phyloP scores from a whole-genome alignment of 805 yeast species.

The Diddensiella transvaalensis region DNA sequence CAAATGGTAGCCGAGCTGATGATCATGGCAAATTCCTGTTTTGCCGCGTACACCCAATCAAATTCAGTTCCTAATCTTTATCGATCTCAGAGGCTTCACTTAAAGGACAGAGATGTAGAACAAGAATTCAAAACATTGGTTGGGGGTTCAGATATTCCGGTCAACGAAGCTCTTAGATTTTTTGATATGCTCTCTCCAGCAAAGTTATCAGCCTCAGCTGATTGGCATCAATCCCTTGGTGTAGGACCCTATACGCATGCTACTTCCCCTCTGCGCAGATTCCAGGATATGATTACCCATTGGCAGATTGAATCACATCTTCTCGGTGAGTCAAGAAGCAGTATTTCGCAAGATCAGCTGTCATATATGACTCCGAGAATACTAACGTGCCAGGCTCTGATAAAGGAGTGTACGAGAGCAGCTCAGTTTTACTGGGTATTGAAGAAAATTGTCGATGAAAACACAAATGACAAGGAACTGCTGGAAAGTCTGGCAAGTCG shows the following conservation, averaged over 20 bases:
- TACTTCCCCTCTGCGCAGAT: conserved; percentile 87
- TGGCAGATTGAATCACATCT: conserved; percentile 60
- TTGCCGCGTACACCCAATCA: conserved; percentile 26
- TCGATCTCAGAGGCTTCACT: conserved; percentile 27
- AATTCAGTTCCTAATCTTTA: conserved; percentile 28
- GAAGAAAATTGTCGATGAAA: conserved; percentile 11
- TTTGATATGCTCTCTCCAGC: conserved; percentile 52
- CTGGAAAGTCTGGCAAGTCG: neutral
- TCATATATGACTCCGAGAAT: conserved; percentile 12
- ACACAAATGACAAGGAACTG: neutral
- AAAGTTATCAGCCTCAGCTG: conserved; percentile 43
- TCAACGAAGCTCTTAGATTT: conserved; percentile 35
- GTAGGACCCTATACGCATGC: conserved; percentile 61
- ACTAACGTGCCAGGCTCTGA: conserved; percentile 13
- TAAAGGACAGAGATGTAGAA: conserved; percentile 27
- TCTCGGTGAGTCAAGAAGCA: conserved; percentile 17
- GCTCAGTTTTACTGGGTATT: conserved; percentile 20
- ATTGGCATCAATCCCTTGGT: conserved; percentile 61
- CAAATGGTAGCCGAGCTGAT: conserved; percentile 76
- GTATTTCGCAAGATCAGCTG: conserved; percentile 12
- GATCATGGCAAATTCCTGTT: conserved; percentile 67
- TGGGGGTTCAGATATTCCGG: conserved; percentile 11
- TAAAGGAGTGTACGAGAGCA: conserved; percentile 13
- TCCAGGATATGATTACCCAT: conserved; percentile 75
- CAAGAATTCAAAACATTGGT: conserved; percentile 26